Percentiles rank a stretch among this genome's conserved stretches.
These are phyloP conservation scores for Fusarium sp. DNA, from an alignment of 2,329 filamentous ascomycete species.

Conservation along the genomic window DNA sequence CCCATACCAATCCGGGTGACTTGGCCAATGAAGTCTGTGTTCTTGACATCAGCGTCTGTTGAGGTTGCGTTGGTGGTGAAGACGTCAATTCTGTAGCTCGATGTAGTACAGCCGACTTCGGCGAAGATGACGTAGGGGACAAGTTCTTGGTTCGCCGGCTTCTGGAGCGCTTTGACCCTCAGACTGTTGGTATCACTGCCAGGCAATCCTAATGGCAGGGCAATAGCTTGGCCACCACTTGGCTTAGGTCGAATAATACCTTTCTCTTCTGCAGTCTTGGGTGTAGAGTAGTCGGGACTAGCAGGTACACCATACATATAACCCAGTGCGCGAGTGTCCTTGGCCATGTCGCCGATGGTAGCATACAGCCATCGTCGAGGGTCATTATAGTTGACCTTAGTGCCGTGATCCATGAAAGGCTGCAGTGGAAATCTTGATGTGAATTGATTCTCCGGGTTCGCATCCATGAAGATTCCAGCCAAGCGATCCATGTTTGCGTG, in stretches of 20 bases:
- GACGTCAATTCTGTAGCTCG: not conserved
- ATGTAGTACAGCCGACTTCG: not conserved
- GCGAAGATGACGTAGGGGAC: not conserved
- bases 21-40: not conserved
- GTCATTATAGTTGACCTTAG: not conserved
- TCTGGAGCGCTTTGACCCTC: not conserved
- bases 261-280: not conserved
- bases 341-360: not conserved
- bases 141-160: not conserved
- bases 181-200: too few species aligned
- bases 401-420: not conserved
- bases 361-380: not conserved
- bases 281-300: not conserved
- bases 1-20: not conserved
- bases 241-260: not conserved
- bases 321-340: not conserved
- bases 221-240: not conserved
- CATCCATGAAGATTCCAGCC: not conserved
- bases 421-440: not conserved
- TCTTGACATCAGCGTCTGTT: not conserved
- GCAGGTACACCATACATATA: conserved; percentile 2
- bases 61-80: not conserved
- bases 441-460: not conserved
- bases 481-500: conserved; percentile 1
- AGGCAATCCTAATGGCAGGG: not conserved